phyloP scores from a whole-genome alignment of 257 asterid genomes.

The Petunia axillaris region DNA sequence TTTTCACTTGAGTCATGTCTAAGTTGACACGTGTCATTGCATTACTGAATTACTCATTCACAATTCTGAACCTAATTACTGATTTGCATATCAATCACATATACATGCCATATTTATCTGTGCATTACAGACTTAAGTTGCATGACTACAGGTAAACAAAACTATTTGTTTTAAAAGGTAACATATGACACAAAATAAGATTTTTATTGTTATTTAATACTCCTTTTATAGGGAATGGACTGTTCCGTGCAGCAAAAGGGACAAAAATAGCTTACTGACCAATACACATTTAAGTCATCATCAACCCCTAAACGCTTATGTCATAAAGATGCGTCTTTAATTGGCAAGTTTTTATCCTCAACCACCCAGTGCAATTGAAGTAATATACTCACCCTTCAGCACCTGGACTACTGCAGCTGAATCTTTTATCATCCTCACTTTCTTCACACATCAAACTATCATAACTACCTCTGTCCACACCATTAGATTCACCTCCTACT shows the following conservation, averaged over 20 bases:
- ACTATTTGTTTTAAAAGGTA: background rate
- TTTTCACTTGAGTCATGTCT: background rate
- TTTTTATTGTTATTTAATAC: background rate
- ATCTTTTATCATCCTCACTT: slow-evolving; percentile 9
- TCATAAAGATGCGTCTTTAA: background rate
- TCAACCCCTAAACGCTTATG: background rate
- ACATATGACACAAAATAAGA: background rate
- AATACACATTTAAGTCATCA: background rate
- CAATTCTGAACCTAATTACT: background rate
- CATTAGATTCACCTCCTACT: slow-evolving; percentile 37
- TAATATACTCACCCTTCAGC: slow-evolving; percentile 19
- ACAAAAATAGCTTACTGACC: background rate
- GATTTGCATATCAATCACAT: slow-evolving; percentile 3
- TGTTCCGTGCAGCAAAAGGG: background rate
- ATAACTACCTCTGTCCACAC: slow-evolving; percentile 26
- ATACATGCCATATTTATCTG: background rate
- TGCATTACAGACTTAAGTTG: background rate
- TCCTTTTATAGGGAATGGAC: background rate
- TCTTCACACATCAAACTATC: background rate
- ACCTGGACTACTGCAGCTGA: slow-evolving; percentile 19
- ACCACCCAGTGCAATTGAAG: background rate
- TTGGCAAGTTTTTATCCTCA: slow-evolving; percentile 18
- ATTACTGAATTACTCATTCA: slow-evolving; percentile 7
- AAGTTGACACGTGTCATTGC: background rate
- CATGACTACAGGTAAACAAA: background rate